These are phyloP conservation scores for Extremus antarcticus DNA, from an alignment of 495 filamentous ascomycete species.

Conservation along the genomic window DNA sequence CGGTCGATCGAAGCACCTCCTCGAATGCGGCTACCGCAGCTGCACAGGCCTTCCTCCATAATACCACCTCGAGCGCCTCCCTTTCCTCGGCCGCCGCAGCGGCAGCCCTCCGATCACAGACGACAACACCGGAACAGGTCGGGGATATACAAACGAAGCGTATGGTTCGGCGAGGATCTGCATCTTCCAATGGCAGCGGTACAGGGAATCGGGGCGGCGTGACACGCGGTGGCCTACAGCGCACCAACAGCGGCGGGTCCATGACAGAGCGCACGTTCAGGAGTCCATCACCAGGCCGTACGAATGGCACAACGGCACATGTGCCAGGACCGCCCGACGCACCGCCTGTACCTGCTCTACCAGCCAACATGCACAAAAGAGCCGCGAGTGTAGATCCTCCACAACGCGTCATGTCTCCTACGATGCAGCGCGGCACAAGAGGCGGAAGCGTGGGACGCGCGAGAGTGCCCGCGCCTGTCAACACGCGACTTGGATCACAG, in stretches of 20 bases:
- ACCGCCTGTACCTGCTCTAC: conserved; percentile 68
- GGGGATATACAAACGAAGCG: conserved; percentile 80
- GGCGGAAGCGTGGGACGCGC: conserved; percentile 39
- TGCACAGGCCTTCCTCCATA: conserved; percentile 63
- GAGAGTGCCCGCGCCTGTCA: conserved; percentile 10
- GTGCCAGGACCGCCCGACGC: conserved; percentile 30
- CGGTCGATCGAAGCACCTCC: conserved; percentile 25
- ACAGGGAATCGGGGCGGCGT: conserved; percentile 25
- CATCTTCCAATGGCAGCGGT: conserved; percentile 50
- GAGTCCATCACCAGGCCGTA: conserved; percentile 49
- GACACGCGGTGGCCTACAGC: conserved; percentile 40
- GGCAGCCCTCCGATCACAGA: conserved; percentile 64
- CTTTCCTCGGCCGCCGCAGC: conserved; percentile 78
- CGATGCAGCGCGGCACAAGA: conserved; percentile 28
- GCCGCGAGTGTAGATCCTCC: conserved; percentile 45
- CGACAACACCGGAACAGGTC: conserved; percentile 63
- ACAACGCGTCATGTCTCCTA: conserved; percentile 39
- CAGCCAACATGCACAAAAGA: conserved; percentile 41
- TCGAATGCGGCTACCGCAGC: conserved; percentile 64
- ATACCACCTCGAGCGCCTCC: conserved; percentile 49
- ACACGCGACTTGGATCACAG: conserved; percentile 16
- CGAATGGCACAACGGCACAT: conserved; percentile 33
- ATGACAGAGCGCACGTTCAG: conserved; percentile 84
- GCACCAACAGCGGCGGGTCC: conserved; percentile 60
- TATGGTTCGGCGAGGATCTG: conserved; percentile 58